Percentiles rank a stretch among this genome's conserved stretches.
Conservation (phyloP, 192 early-diverging fungal species). For the Dissophora ornata region DNA sequence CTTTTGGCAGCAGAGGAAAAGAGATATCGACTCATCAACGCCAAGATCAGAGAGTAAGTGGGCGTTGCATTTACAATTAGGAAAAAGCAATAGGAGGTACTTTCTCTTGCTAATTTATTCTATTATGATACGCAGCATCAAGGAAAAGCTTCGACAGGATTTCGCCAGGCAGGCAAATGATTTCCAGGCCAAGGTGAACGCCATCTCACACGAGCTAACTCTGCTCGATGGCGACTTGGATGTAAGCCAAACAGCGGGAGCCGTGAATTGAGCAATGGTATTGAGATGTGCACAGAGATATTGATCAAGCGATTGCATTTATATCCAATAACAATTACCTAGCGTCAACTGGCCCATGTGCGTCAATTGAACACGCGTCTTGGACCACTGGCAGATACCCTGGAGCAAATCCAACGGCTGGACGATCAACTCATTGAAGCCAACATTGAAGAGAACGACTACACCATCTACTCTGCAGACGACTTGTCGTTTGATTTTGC, state of each 20-base stretch:
- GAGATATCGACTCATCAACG: slow-evolving; percentile 85
- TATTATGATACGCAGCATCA: slow-evolving; percentile 64
- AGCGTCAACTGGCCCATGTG: slow-evolving; percentile 69
- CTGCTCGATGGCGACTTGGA: slow-evolving; percentile 84
- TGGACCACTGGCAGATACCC: slow-evolving; percentile 61
- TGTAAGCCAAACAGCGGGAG: slow-evolving; percentile 60
- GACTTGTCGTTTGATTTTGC: slow-evolving; percentile 90
- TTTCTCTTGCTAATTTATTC: not conserved
- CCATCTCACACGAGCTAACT: slow-evolving; percentile 72
- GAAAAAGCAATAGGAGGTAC: too few relatives aligned
- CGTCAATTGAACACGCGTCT: slow-evolving; percentile 66
- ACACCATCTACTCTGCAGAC: slow-evolving; percentile 91
- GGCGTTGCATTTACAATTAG: too few relatives aligned
- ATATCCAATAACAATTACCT: not conserved
- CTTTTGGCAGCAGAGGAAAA: slow-evolving; percentile 79
- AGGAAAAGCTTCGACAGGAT: slow-evolving; percentile 80
- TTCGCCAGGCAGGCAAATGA: slow-evolving; percentile 89
- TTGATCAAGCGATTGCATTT: too few relatives aligned
- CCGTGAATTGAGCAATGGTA: too few relatives aligned
- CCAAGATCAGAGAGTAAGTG: slow-evolving; percentile 82
- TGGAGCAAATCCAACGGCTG: slow-evolving; percentile 69
- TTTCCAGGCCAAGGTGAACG: slow-evolving; percentile 78
- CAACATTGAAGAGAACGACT: slow-evolving; percentile 94
- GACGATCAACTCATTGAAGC: slow-evolving; percentile 81
- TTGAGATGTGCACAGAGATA: too few relatives aligned